Percentiles rank a stretch among this genome's conserved stretches.
Conservation (phyloP, 2,329 filamentous ascomycete genomes). For the Alternaria sp. region DNA sequence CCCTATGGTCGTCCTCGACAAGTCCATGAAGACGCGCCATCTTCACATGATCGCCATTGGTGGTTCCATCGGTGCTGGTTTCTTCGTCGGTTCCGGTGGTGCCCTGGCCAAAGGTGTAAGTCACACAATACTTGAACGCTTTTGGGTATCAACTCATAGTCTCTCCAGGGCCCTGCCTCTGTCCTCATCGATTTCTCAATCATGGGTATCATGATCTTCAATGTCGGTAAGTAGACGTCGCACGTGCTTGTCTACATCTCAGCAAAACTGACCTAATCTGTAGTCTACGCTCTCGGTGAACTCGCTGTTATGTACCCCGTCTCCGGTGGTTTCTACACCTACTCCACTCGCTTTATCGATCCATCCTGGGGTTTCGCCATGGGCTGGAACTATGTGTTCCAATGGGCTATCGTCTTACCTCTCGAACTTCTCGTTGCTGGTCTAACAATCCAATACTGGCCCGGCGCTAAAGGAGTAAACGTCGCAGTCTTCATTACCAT, state of each 20-base stretch:
- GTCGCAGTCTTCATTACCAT: slow-evolving; percentile 51
- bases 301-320: slow-evolving; percentile 68
- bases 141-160: slow-evolving; percentile 13
- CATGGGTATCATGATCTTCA: slow-evolving; percentile 53
- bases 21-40: slow-evolving; percentile 64
- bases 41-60: slow-evolving; percentile 70
- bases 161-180: slow-evolving; percentile 40
- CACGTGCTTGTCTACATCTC: neutral
- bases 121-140: slow-evolving; percentile 6
- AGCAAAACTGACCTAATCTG: slow-evolving; percentile 51
- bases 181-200: slow-evolving; percentile 53
- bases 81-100: slow-evolving; percentile 68
- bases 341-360: slow-evolving; percentile 59
- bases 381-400: slow-evolving; percentile 51
- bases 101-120: slow-evolving; percentile 63
- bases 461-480: slow-evolving; percentile 23
- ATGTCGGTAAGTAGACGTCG: slow-evolving; percentile 44
- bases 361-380: slow-evolving; percentile 56
- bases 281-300: slow-evolving; percentile 60
- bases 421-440: slow-evolving; percentile 53
- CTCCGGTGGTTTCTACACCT: slow-evolving; percentile 62
- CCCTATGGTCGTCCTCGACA: slow-evolving; percentile 43
- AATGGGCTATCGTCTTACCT: slow-evolving; percentile 51
- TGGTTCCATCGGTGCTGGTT: slow-evolving; percentile 69
- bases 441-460: slow-evolving; percentile 52